phyloP scores from a whole-genome alignment of 257 asterid species.

The Knoxia roxburghii region DNA sequence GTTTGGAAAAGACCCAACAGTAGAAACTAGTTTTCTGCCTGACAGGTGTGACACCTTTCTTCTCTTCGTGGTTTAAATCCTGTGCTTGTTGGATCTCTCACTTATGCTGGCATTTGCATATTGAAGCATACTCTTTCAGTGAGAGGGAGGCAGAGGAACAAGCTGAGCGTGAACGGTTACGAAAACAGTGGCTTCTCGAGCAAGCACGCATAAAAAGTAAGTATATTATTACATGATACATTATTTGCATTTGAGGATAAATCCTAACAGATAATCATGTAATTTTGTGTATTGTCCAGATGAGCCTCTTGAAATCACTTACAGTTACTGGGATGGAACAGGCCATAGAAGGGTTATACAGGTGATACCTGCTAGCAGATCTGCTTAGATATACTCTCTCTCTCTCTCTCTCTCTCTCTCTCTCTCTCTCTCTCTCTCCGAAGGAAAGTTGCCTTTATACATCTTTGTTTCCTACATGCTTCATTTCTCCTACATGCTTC shows the following conservation, averaged over 20 bases:
- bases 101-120: slow-evolving; percentile 61
- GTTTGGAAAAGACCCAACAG: slow-evolving; percentile 94
- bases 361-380: slow-evolving; percentile 26
- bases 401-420: not conserved
- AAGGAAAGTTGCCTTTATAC: not conserved
- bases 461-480: not conserved
- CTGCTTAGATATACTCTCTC: not conserved
- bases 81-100: slow-evolving; percentile 23
- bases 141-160: slow-evolving; percentile 99
- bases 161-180: slow-evolving; percentile 96
- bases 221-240: slow-evolving; percentile 10
- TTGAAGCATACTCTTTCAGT: slow-evolving; percentile 93
- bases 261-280: not conserved
- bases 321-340: slow-evolving; percentile 99
- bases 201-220: slow-evolving; percentile 86
- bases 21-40: slow-evolving; percentile 95
- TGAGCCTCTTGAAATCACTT: slow-evolving; percentile 91
- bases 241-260: not conserved
- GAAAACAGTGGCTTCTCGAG: slow-evolving; percentile 85
- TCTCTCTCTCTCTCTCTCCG: too few relatives aligned
- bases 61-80: slow-evolving; percentile 9
- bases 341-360: slow-evolving; percentile 92
- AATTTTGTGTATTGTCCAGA: slow-evolving; percentile 33
- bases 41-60: slow-evolving; percentile 65
- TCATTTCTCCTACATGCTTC: not conserved